A percentile compares a stretch with the other conserved stretches of the same genome.
phyloP scores from a whole-genome alignment of 306 rosid species.

The Pueraria montana region DNA sequence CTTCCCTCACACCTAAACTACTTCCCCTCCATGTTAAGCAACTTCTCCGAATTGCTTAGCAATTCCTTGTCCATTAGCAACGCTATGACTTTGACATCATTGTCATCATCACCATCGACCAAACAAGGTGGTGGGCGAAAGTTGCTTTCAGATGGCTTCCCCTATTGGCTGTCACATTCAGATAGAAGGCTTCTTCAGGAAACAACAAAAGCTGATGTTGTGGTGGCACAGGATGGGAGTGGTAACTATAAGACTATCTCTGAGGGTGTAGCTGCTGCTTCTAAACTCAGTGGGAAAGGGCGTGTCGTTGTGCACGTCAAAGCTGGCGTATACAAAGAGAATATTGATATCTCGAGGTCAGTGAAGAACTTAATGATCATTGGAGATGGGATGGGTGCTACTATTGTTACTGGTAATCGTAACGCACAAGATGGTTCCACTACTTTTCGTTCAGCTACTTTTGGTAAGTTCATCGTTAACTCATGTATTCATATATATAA shows the following conservation, averaged over 20 bases:
- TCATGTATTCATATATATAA: neutral
- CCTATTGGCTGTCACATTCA: constrained; percentile 63
- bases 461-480: constrained; percentile 61
- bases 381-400: constrained; percentile 83
- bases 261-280: constrained; percentile 67
- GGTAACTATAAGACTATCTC: constrained; percentile 68
- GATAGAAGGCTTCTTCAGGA: constrained; percentile 69
- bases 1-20: constrained; percentile 50
- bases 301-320: constrained; percentile 73
- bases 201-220: constrained; percentile 52
- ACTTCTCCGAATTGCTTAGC: constrained; percentile 79
- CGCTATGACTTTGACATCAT: constrained; percentile 24
- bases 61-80: constrained; percentile 70
- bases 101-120: neutral
- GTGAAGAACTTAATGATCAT: constrained; percentile 69
- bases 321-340: constrained; percentile 78
- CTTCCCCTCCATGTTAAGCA: constrained; percentile 62
- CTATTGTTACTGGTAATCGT: constrained; percentile 61
- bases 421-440: constrained; percentile 58
- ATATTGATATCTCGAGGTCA: constrained; percentile 55
- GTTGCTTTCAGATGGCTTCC: constrained; percentile 57
- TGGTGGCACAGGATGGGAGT: constrained; percentile 81
- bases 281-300: constrained; percentile 46
- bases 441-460: constrained; percentile 82
- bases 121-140: constrained; percentile 54